These are phyloP conservation scores for Lentinula boryana DNA, from an alignment of 768 basidiomycete species.

Conservation along the genomic window DNA sequence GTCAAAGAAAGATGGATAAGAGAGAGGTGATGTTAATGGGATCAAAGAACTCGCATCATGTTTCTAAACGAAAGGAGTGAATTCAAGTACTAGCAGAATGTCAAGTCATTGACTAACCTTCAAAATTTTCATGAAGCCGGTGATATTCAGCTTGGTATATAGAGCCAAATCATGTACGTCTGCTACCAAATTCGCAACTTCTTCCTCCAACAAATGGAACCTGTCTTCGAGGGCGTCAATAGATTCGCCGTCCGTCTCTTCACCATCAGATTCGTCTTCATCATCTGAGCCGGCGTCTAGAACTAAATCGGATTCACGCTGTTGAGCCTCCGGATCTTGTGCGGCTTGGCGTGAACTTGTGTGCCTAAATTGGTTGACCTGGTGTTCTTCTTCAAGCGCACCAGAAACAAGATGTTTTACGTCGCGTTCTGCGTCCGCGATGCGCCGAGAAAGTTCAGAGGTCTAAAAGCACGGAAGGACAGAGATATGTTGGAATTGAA, in stretches of 20 bases:
- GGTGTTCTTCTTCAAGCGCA: slow-evolving; percentile 30
- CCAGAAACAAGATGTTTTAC: slow-evolving; percentile 68
- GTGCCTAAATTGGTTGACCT: slow-evolving; percentile 11
- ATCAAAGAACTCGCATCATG: slow-evolving; percentile 63
- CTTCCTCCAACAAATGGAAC: slow-evolving; percentile 86
- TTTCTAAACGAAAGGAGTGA: slow-evolving; percentile 48
- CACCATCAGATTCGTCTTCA: slow-evolving; percentile 43
- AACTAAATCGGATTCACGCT: slow-evolving; percentile 32
- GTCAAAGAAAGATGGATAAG: slow-evolving; percentile 9
- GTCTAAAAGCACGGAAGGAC: slow-evolving; percentile 38
- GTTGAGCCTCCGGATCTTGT: slow-evolving; percentile 53
- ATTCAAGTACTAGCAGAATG: slow-evolving; percentile 3
- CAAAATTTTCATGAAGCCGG: slow-evolving; percentile 97
- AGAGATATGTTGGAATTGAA: not conserved
- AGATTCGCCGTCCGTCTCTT: slow-evolving; percentile 44
- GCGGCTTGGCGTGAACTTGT: slow-evolving; percentile 7
- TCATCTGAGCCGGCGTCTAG: slow-evolving; percentile 72
- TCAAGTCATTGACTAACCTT: slow-evolving; percentile 47
- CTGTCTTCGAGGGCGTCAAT: slow-evolving; percentile 77
- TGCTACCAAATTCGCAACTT: slow-evolving; percentile 91
- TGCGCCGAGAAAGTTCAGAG: slow-evolving; percentile 74
- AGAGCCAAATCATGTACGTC: slow-evolving; percentile 88
- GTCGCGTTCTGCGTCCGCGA: slow-evolving; percentile 75
- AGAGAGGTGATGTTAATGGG: not conserved
- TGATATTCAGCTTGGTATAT: slow-evolving; percentile 95